Percentiles rank a stretch among this genome's conserved stretches.
These are phyloP conservation scores for Suhomyces taliae DNA, from an alignment of 1,139 yeast genomes.

Conservation along the genomic window DNA sequence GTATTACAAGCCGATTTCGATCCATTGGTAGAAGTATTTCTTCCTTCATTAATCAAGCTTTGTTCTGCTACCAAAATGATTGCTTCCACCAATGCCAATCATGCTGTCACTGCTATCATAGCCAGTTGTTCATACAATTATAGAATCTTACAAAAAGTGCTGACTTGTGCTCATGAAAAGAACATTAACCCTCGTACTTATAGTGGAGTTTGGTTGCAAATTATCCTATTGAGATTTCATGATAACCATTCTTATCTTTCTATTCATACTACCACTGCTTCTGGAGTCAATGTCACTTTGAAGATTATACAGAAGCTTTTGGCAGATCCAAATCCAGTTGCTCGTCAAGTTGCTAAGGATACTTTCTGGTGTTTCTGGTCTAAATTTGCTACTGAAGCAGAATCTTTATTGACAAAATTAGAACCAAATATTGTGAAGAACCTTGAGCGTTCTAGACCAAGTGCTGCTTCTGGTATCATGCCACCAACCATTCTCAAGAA, in stretches of 20 bases:
- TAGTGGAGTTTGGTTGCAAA: constrained; percentile 70
- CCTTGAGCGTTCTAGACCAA: constrained; percentile 51
- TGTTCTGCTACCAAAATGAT: constrained; percentile 79
- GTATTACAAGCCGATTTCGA: constrained; percentile 55
- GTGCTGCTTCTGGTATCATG: constrained; percentile 5
- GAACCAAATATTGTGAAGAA: constrained; percentile 41
- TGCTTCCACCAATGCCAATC: constrained; percentile 72
- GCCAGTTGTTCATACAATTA: constrained; percentile 53
- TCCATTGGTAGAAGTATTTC: constrained; percentile 56
- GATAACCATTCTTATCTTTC: constrained; percentile 29
- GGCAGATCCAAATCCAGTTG: constrained; percentile 78
- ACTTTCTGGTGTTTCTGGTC: constrained; percentile 71
- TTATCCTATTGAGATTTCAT: constrained; percentile 50
- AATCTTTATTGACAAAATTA: constrained; percentile 50
- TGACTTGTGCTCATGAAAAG: constrained; percentile 61
- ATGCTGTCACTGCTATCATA: constrained; percentile 62
- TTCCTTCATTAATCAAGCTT: constrained; percentile 58
- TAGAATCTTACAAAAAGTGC: constrained; percentile 56
- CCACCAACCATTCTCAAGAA: constrained; percentile 12
- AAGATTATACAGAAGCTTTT: constrained; percentile 61
- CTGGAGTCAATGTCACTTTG: constrained; percentile 48
- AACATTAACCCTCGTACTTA: constrained; percentile 68
- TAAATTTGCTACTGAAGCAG: constrained; percentile 48
- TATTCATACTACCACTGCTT: constrained; percentile 33
- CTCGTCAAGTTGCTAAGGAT: constrained; percentile 71